phyloP scores from a whole-genome alignment of 805 yeast genomes.

The Nakazawaea holstii region DNA sequence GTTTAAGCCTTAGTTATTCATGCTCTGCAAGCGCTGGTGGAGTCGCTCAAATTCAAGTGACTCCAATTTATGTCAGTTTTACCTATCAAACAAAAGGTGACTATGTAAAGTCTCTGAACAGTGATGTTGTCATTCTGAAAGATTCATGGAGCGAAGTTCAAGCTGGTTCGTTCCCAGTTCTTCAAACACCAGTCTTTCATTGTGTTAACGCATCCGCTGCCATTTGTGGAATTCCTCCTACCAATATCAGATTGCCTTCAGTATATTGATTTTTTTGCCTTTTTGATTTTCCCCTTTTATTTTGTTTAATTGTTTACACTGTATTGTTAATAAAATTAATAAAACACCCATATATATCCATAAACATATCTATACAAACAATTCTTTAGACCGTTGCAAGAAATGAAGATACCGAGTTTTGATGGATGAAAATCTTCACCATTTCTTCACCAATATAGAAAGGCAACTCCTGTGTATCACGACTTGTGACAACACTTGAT shows the following conservation, averaged over 20 bases:
- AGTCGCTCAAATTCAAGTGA: conserved; percentile 7
- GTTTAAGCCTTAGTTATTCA: background rate
- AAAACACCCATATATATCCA: background rate
- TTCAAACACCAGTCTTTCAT: conserved; percentile 5
- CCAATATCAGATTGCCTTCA: conserved; percentile 2
- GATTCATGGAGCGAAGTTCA: conserved; percentile 2
- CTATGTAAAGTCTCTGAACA: background rate
- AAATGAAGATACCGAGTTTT: background rate
- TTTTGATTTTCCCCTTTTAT: too few relatives aligned
- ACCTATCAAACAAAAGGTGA: background rate
- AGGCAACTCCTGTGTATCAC: conserved; percentile 60
- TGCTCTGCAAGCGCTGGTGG: conserved; percentile 7
- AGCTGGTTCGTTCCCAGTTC: conserved; percentile 4
- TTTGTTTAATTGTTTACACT: background rate
- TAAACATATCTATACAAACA: background rate
- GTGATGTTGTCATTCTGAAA: background rate
- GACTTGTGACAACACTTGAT: conserved; percentile 50
- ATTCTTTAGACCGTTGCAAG: background rate
- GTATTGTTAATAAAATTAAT: background rate
- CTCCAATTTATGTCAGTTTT: conserved; percentile 4
- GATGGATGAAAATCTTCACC: conserved; percentile 35
- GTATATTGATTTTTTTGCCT: background rate
- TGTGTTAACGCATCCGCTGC: conserved; percentile 8
- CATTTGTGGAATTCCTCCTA: conserved; percentile 9
- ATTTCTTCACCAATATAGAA: conserved; percentile 40